phyloP scores from a whole-genome alignment of 306 rosid species.

The Senna tora region DNA sequence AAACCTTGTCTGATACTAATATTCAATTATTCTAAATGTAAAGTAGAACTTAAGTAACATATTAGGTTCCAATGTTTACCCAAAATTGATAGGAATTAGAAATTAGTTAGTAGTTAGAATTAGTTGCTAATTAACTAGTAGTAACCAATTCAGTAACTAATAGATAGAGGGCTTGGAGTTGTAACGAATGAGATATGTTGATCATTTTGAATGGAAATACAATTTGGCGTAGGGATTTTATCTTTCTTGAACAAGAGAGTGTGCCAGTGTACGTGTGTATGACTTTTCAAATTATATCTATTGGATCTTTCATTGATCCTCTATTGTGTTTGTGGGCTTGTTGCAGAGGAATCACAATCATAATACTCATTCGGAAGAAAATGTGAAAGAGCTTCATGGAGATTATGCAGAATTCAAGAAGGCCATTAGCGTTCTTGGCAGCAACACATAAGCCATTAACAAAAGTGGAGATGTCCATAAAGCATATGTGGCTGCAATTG shows the following conservation, averaged over 20 bases:
- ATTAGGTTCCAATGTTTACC: background rate
- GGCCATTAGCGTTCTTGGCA: background rate
- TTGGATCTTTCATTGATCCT: constrained; percentile 1
- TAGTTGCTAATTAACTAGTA: background rate
- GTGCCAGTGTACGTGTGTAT: background rate
- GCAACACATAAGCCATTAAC: background rate
- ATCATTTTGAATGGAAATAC: background rate
- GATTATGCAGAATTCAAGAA: background rate
- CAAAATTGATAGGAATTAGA: background rate
- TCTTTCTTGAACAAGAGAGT: background rate
- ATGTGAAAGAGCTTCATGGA: background rate
- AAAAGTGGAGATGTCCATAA: background rate
- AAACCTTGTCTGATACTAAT: constrained; percentile 35
- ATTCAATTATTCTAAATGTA: constrained; percentile 27
- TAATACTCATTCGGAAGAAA: background rate
- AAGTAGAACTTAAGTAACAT: constrained; percentile 7
- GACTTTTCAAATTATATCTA: background rate
- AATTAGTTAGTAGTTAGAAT: background rate
- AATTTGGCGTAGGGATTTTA: background rate
- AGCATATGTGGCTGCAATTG: background rate
- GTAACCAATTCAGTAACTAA: background rate
- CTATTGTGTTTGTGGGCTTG: background rate
- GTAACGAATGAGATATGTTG: constrained; percentile 8
- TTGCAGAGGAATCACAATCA: background rate
- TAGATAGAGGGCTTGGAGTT: background rate